These are phyloP conservation scores for Phytophthora capsici DNA, from an alignment of 352 stramenopile species.

Conservation along the genomic window DNA sequence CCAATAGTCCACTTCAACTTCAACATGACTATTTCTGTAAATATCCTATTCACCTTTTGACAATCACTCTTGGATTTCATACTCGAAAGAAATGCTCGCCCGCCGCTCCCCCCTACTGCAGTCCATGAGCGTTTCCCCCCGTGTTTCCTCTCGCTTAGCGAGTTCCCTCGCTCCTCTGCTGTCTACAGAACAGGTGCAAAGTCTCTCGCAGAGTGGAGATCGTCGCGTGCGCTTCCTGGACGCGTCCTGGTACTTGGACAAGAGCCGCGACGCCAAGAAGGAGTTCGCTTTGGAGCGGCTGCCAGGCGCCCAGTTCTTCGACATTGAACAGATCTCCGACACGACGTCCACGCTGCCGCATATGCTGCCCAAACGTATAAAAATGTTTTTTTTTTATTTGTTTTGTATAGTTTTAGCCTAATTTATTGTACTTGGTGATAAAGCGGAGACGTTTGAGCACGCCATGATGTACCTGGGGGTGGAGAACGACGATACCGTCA, in stretches of 20 bases:
- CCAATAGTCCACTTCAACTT: neutral
- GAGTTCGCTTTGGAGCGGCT: constrained; percentile 75
- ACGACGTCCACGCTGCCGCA: constrained; percentile 77
- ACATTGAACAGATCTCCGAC: constrained; percentile 91
- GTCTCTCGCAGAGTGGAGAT: constrained; percentile 32
- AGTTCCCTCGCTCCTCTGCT: constrained; percentile 51
- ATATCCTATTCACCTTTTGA: neutral
- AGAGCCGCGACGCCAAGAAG: constrained; percentile 62
- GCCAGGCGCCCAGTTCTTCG: constrained; percentile 89
- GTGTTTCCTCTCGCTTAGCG: constrained; percentile 4
- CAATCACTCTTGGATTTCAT: no score
- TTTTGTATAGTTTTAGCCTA: no score
- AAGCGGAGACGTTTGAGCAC: constrained; percentile 67
- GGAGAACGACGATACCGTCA: constrained; percentile 67
- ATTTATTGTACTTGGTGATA: constrained; percentile 7
- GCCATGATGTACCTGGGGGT: constrained; percentile 75
- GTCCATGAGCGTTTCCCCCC: constrained; percentile 17
- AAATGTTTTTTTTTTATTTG: neutral
- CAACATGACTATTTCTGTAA: constrained; percentile 1
- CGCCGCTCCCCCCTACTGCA: constrained; percentile 8
- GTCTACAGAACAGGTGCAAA: constrained; percentile 58
- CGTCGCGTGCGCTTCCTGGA: constrained; percentile 71
- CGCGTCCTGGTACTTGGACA: constrained; percentile 86
- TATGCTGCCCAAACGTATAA: constrained; percentile 73
- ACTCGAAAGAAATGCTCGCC: neutral